Percentiles rank a stretch among this genome's conserved stretches.
phyloP scores from a whole-genome alignment of 2,329 filamentous ascomycete species.

The Sarocladiaceae sp. region DNA sequence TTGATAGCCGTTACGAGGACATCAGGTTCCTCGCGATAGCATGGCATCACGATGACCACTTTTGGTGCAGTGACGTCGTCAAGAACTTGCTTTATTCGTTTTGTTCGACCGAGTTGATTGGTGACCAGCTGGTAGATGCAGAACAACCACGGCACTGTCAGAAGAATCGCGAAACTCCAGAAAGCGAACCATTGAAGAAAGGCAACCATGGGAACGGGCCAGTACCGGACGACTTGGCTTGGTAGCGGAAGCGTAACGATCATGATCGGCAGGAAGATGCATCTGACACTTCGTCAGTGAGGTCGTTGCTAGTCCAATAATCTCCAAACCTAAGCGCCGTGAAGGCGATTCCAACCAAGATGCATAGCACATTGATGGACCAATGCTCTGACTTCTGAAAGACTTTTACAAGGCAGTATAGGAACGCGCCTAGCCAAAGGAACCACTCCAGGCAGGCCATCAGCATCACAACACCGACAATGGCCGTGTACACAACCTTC shows the following conservation, averaged over 20 bases:
- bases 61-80: slow-evolving; percentile 86
- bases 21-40: slow-evolving; percentile 85
- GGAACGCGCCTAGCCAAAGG: slow-evolving; percentile 86
- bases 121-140: slow-evolving; percentile 89
- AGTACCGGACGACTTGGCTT: slow-evolving; percentile 60
- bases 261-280: slow-evolving; percentile 89
- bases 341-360: slow-evolving; percentile 69
- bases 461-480: slow-evolving; percentile 75
- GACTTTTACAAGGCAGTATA: slow-evolving; percentile 86
- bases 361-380: slow-evolving; percentile 71
- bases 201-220: slow-evolving; percentile 61
- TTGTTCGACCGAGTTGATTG: slow-evolving; percentile 73
- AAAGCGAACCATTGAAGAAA: slow-evolving; percentile 93
- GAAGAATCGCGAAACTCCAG: slow-evolving; percentile 79
- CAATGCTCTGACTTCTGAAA: slow-evolving; percentile 85
- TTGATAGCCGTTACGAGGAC: slow-evolving; percentile 80
- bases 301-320: slow-evolving; percentile 8
- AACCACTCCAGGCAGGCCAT: slow-evolving; percentile 89
- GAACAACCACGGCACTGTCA: slow-evolving; percentile 87
- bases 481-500: slow-evolving; percentile 77
- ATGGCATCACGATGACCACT: slow-evolving; percentile 93
- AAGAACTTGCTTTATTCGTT: slow-evolving; percentile 75
- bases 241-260: slow-evolving; percentile 85
- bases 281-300: slow-evolving; percentile 39
- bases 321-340: slow-evolving; percentile 57